Base-by-base conservation (phyloP, 306 rosid species). In the Malus asiatica region DNA sequence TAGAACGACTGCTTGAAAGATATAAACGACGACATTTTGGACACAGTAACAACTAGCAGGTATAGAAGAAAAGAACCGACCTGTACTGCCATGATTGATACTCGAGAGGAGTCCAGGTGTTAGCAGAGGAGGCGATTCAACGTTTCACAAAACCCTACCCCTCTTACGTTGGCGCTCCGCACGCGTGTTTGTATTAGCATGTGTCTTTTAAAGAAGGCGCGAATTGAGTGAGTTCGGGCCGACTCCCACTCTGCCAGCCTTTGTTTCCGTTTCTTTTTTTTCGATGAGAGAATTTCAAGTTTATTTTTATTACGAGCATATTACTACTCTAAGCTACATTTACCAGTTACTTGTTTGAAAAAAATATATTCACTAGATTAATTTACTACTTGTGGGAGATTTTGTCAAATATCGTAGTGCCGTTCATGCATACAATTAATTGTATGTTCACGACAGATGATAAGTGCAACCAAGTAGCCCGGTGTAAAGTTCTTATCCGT, bases 61-160 rank as follows among this genome's bases (percentile, higher is more conserved):
- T 29, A 68, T 10, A 23, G 52, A 23, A n/a, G n/a, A n/a, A 32
- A 4, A 40, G n/a, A 66, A 67, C 38, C 23, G 0, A 90, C 92
- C 81, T 93, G 94, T 64, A 90, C 97, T 1, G 93, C 97, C 97
- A 93, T 93, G 87, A 72, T 73, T 64, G 66, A 70, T 5, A 67
- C 81, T 73, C 64, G 66, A 57, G 64, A 70, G 22, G 82, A 70
- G 78, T 11, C 35, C 15, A 20, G 68, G 23, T 3, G 27, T 46
- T 45, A 38, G 32, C 70, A 8, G 58, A 6, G 73, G 81, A 78
- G 79, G 84, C 80, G 65, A 69, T 22, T 65, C n/a, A 64, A 15
- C 48, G 70, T 33, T 65, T 8, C 8, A 76, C 66, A 55, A 71
- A 81, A 81, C 65, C 81, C 75, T 48, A 33, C 22, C 46, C 12